These are phyloP conservation scores for Phytophthora boehmeriae DNA, from an alignment of 352 stramenopile species.

Conservation along the genomic window DNA sequence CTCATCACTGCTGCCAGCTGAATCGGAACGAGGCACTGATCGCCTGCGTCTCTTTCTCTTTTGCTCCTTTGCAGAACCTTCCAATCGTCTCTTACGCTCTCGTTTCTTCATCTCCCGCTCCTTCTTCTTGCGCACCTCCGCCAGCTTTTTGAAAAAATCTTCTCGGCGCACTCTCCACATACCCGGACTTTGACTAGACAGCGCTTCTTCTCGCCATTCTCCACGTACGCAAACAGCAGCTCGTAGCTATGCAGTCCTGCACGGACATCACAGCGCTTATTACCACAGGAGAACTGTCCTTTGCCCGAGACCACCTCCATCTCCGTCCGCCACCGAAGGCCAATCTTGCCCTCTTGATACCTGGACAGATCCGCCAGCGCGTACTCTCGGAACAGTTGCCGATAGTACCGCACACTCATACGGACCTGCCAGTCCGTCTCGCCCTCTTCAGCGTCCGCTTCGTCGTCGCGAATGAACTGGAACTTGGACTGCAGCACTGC, in stretches of 20 bases:
- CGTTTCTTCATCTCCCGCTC: constrained; percentile 14
- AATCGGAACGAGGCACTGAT: constrained; percentile 3
- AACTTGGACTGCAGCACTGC: constrained; percentile 54
- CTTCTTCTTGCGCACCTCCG: constrained; percentile 26
- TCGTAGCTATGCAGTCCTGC: constrained; percentile 71
- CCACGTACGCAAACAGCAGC: constrained; percentile 78
- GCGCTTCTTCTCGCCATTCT: constrained; percentile 64
- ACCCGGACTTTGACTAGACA: constrained; percentile 84
- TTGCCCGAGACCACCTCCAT: constrained; percentile 77
- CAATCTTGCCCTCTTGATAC: constrained; percentile 69
- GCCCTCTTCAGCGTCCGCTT: constrained; percentile 50
- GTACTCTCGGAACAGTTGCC: constrained; percentile 83
- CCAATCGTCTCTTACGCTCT: constrained; percentile 17
- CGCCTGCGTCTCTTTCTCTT: constrained; percentile 16
- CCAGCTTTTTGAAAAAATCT: constrained; percentile 77
- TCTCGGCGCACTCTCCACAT: constrained; percentile 63
- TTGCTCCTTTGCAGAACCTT: constrained; percentile 5
- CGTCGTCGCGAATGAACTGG: constrained; percentile 83
- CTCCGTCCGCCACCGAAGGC: constrained; percentile 82
- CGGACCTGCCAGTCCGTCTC: constrained; percentile 73
- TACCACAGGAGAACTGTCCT: constrained; percentile 82
- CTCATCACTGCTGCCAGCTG: neutral
- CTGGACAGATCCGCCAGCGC: constrained; percentile 74
- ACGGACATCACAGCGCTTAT: constrained; percentile 65
- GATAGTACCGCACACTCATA: constrained; percentile 88